phyloP scores from a whole-genome alignment of 257 asterid species.

The Prunella vulgaris region DNA sequence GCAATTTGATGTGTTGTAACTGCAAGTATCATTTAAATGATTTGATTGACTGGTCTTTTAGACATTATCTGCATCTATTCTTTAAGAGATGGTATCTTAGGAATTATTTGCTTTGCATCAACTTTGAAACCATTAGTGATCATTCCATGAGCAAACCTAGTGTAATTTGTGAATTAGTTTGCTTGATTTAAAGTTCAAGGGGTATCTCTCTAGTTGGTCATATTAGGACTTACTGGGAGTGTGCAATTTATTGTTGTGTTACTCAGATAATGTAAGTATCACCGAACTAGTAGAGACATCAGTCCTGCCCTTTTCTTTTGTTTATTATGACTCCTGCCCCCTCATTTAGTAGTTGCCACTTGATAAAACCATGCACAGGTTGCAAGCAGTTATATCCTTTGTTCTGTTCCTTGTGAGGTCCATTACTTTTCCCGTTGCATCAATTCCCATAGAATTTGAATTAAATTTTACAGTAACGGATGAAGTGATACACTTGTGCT shows the following conservation, averaged over 20 bases:
- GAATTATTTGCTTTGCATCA: background rate
- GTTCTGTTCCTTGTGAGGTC: background rate
- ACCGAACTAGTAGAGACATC: background rate
- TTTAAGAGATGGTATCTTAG: background rate
- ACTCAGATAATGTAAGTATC: background rate
- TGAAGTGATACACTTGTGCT: background rate
- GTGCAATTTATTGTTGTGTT: background rate
- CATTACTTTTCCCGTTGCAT: background rate
- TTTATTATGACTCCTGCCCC: constrained; percentile 64
- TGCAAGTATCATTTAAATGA: background rate
- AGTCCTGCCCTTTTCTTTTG: background rate
- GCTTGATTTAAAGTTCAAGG: background rate
- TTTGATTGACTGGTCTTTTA: background rate
- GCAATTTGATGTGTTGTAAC: background rate
- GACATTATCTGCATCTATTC: background rate
- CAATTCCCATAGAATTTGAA: background rate
- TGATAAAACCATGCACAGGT: constrained; percentile 89
- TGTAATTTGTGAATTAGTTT: background rate
- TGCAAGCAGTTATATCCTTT: constrained; percentile 17
- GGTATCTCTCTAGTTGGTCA: background rate
- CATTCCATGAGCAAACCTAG: background rate
- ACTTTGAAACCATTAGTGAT: background rate
- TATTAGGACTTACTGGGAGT: background rate
- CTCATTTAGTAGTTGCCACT: constrained; percentile 64
- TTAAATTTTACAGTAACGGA: background rate